Conservation (phyloP, 225 moss, liverwort and hornwort species). For the Pleurozium schreberi region DNA sequence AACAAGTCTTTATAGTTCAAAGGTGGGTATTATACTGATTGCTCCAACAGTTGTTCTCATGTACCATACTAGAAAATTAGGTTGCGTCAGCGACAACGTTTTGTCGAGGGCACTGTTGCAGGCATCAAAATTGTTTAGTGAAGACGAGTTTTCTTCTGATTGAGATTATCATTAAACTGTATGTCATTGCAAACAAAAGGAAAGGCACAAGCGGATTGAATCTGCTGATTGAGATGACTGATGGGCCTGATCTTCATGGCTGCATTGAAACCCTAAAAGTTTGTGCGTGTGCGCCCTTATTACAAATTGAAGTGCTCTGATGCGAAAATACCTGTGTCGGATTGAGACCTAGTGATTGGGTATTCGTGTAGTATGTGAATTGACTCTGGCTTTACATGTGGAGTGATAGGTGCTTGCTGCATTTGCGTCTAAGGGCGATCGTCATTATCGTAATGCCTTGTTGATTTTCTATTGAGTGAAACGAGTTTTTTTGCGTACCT, state of each 20-base stretch:
- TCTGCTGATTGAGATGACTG: background rate
- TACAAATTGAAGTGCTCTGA: background rate
- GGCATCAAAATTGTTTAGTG: background rate
- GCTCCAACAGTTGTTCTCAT: background rate
- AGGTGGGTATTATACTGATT: background rate
- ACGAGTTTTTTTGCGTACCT: too few relatives aligned
- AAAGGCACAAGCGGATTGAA: background rate
- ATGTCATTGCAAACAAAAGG: background rate
- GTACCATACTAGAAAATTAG: conserved; percentile 12
- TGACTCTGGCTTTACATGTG: background rate
- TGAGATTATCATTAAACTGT: conserved; percentile 1
- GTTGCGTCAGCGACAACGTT: background rate
- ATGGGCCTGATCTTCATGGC: background rate
- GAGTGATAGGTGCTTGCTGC: background rate
- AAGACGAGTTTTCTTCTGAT: background rate
- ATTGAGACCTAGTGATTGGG: background rate
- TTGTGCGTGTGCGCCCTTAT: background rate
- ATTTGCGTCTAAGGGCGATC: background rate
- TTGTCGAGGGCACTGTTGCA: background rate
- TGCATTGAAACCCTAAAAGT: background rate
- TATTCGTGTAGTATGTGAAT: background rate
- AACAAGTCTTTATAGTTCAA: conserved; percentile 1
- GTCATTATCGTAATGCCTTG: background rate
- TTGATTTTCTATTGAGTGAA: background rate
- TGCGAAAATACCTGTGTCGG: background rate